These are phyloP conservation scores for Anthracocystis panici-leucophaei DNA, from an alignment of 1,284 basidiomycete species.

Conservation along the genomic window DNA sequence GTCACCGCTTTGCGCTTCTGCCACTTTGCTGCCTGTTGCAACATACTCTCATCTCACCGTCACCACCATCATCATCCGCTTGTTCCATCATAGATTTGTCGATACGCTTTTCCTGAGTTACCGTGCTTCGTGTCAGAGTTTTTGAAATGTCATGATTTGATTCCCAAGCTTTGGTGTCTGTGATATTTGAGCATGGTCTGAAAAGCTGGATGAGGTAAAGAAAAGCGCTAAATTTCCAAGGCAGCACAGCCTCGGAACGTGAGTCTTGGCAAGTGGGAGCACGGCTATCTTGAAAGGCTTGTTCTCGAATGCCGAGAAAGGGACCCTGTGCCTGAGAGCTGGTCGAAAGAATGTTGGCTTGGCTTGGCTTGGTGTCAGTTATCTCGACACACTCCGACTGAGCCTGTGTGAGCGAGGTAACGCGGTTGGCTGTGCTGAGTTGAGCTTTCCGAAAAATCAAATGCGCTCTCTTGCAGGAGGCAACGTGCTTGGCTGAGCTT, in stretches of 20 bases:
- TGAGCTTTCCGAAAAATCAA: background rate
- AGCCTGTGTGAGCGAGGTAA: background rate
- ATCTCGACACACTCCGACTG: background rate
- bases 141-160: constrained; percentile 50
- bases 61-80: constrained; percentile 4
- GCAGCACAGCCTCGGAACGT: too few relatives aligned
- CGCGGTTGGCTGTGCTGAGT: constrained; percentile 8
- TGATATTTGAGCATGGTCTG: background rate
- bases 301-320: background rate
- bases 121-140: constrained; percentile 38
- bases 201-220: background rate
- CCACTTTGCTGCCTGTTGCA: background rate
- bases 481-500: constrained; percentile 1
- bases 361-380: background rate
- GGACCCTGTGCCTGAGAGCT: constrained; percentile 8
- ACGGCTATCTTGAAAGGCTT: background rate
- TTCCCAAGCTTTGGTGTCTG: background rate
- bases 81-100: constrained; percentile 35
- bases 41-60: background rate
- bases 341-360: constrained; percentile 2
- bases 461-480: background rate
- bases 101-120: constrained; percentile 32
- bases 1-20: constrained; percentile 35
- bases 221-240: too few relatives aligned
- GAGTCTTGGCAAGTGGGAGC: background rate